Percentiles rank a stretch among this genome's conserved stretches.
phyloP scores from a whole-genome alignment of 1,284 basidiomycete genomes.

The Irpex sp. region DNA sequence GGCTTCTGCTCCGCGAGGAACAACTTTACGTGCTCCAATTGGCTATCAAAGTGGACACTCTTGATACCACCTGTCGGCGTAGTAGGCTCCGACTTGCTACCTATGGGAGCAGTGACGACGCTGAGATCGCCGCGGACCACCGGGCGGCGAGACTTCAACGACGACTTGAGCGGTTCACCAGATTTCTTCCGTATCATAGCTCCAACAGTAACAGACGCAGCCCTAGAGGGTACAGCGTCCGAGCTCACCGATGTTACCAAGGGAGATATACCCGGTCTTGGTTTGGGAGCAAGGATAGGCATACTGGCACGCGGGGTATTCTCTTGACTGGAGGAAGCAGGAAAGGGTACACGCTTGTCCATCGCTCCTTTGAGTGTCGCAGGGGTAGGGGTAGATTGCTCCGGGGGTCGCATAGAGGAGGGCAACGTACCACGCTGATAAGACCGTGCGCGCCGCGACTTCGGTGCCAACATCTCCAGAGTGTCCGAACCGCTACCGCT shows the following conservation, averaged over 20 bases:
- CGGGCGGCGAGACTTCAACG: slow-evolving; percentile 73
- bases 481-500: slow-evolving; percentile 22
- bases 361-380: slow-evolving; percentile 27
- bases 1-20: slow-evolving; percentile 95
- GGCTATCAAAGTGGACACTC: slow-evolving; percentile 89
- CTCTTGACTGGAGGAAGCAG: neutral
- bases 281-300: slow-evolving; percentile 2
- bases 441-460: slow-evolving; percentile 28
- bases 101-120: slow-evolving; percentile 40
- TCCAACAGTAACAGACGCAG: slow-evolving; percentile 5
- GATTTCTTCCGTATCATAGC: slow-evolving; percentile 81
- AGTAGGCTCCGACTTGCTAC: slow-evolving; percentile 56
- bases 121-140: slow-evolving; percentile 42
- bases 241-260: neutral
- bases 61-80: slow-evolving; percentile 61
- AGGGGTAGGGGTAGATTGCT: slow-evolving; percentile 40
- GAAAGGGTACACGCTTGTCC: slow-evolving; percentile 9
- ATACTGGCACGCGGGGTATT: slow-evolving; percentile 11
- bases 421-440: slow-evolving; percentile 31
- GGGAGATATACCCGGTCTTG: slow-evolving; percentile 1
- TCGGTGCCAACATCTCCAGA: slow-evolving; percentile 21
- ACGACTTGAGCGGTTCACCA: slow-evolving; percentile 89
- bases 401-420: slow-evolving; percentile 31
- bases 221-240: neutral
- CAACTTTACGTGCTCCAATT: slow-evolving; percentile 90